Evolutionary conservation across 805 yeast genomes (phyloP), one percentile per base, ranked within the genome.

Genomic region (Saturnispora quitensis): DNA sequence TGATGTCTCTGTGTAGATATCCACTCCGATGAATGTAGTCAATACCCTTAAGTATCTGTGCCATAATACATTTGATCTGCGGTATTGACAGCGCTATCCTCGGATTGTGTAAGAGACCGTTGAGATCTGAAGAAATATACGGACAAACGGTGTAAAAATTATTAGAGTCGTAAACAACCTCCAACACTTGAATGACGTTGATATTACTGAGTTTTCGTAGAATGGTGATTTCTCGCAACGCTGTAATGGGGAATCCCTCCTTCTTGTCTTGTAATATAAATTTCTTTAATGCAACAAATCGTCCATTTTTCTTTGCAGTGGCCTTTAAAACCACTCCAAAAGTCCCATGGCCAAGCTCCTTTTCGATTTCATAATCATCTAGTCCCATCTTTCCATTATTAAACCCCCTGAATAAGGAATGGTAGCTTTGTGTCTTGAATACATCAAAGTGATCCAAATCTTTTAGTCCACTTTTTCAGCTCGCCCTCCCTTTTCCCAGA

Each of bases 171-270:
- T 82, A 81, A 0, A 90, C 76, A 82, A 91, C 83, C 56, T 89
- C 97, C 10, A 85, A 63, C 42, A 93, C 73, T 55, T 83, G 88
- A 24, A 93, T 73, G 17, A 91, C 77, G 64, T 93, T 88, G 27
- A 71, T 68, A 64, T 91, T 88, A 50, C 74, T 65, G 48, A 93
- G 70, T 47, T 74, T 73, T 66, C 87, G 88, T 66, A 93, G 72
- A 22, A 89, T 87, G 17, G 84, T 78, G 53, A 91, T 89, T 63
- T 93, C 99, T 55, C 99, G 76, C 67, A 90, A 79, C 2, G 98
- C 97, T 0, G 99, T 93, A 27, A 93, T 82, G 1, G 99, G 98
- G 63, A 91, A 89, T 35, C 87, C 85, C 59, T 86, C 90, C 57
- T 82, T 82, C 43, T 82, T 84, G 48, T 83, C 80, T 62, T 82